Percentiles rank a stretch among this genome's conserved stretches.
phyloP scores from a whole-genome alignment of 2,329 filamentous ascomycete species.

The Penicillium sp. region DNA sequence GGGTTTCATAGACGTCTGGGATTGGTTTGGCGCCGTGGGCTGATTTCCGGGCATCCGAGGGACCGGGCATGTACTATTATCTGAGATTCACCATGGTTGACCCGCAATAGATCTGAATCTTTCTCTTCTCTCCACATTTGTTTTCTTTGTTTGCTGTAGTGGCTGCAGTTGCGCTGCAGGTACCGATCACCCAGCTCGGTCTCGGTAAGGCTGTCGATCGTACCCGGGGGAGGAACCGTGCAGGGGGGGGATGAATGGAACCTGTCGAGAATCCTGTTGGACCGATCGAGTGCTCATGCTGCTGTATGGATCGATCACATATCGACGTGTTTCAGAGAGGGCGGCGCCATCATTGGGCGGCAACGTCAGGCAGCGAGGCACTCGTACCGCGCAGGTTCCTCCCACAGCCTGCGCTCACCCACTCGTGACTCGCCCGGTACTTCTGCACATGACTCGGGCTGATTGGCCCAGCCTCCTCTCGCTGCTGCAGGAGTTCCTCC shows the following conservation, averaged over 20 bases:
- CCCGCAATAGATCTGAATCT: constrained; percentile 34
- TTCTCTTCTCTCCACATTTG: constrained; percentile 23
- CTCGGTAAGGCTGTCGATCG: too few species aligned
- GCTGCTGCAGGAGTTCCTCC: constrained; percentile 24
- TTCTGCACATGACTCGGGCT: constrained; percentile 14
- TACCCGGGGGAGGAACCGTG: not conserved
- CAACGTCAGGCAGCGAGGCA: not conserved
- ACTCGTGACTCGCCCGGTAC: not conserved
- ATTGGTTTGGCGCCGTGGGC: constrained; percentile 26
- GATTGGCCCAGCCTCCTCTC: constrained; percentile 35
- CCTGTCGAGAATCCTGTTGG: too few species aligned
- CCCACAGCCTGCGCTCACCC: not conserved
- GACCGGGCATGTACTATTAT: constrained; percentile 42
- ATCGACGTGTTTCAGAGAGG: too few species aligned
- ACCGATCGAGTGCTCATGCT: too few species aligned
- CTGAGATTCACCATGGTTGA: constrained; percentile 31
- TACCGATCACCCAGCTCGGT: not conserved
- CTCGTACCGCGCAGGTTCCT: not conserved
- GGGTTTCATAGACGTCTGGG: constrained; percentile 21
- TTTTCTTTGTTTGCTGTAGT: too few species aligned
- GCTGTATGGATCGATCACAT: too few species aligned
- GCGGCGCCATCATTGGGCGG: not conserved
- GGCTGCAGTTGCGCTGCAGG: constrained; percentile 2
- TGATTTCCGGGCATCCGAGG: constrained; percentile 24
- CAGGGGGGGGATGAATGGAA: not conserved